These are phyloP conservation scores for Hyaloperonospora brassicae DNA, from an alignment of 352 stramenopile genomes.

Conservation along the genomic window DNA sequence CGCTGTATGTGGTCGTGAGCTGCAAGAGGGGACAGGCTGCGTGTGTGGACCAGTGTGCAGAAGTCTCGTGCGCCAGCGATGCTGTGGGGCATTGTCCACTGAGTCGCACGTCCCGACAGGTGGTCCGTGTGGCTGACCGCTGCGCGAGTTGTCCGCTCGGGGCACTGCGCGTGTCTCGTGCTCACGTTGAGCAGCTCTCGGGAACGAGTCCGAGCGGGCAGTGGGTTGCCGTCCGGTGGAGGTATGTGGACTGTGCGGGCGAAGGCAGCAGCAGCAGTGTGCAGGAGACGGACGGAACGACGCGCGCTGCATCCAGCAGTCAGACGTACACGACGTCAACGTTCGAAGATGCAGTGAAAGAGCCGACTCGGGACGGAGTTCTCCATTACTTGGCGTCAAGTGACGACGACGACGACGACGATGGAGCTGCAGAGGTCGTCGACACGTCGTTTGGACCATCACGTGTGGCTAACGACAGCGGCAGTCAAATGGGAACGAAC, in stretches of 20 bases:
- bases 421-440: slow-evolving; percentile 3
- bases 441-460: slow-evolving; percentile 3
- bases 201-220: not conserved
- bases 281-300: not conserved
- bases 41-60: slow-evolving; percentile 18
- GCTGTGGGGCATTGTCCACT: not conserved
- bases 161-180: slow-evolving; percentile 14
- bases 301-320: not conserved
- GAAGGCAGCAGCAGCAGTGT: not conserved
- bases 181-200: slow-evolving; percentile 5
- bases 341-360: not conserved
- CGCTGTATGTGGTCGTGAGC: slow-evolving; percentile 12
- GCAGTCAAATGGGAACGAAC: not conserved
- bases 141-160: slow-evolving; percentile 8
- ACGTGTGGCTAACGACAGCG: not conserved
- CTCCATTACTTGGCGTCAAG: slow-evolving; percentile 3
- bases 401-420: not conserved
- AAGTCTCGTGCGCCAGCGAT: slow-evolving; percentile 21
- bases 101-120: slow-evolving; percentile 1
- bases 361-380: not conserved
- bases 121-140: slow-evolving; percentile 15
- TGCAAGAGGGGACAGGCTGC: slow-evolving; percentile 4
- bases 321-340: not conserved
- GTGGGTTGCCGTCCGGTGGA: slow-evolving; percentile 18
- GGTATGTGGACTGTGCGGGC: slow-evolving; percentile 14